Base-by-base conservation (phyloP, 2,329 filamentous ascomycete species). In the Magnaporthales sp. region DNA sequence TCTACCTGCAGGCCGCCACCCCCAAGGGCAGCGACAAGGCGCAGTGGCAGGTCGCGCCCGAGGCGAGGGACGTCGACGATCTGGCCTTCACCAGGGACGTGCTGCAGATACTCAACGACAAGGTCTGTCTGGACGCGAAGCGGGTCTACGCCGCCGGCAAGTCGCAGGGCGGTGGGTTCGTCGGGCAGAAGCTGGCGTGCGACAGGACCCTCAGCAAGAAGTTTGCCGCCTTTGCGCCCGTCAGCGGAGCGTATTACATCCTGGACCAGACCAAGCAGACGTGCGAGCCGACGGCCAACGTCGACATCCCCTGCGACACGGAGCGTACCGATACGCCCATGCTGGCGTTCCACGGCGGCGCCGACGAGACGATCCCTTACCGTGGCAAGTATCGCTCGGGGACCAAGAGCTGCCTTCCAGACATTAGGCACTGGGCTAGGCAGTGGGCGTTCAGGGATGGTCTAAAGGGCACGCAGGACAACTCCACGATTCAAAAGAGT, bases 111-210 rank as follows among this genome's bases (percentile, higher is more conserved):
- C 11, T 63, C 62, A 22, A n/a, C 4, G 32, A 10, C 31, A 51
- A 51, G 62, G 2, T 46, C 31, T 80, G 77, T 69, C 71, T 82
- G 61, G 79, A 82, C 67, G 73, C 72, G 8, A 69, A 71, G n/a
- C 75, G 76, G 4, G 72, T 83, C 5, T 82, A 79, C 68, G 80
- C 77, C n/a, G 73, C 75, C 4, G 80, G 80, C 13, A 72, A 75
- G 65, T 81, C 80, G 27, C 81, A 81, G 68, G 80, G 81, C 24
- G 80, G 77, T 26, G 80, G 81, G 11, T 80, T 83, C 68, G 72
- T 78, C 22, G 54, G 54, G 38, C 75, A 75, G 4, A 76, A 76
- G 3, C 72, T 81, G 15, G 80, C 80, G 4, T 82, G 80, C 71
- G 75, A 77, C 65, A 66, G 72, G 1, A 68, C 71, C 0, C 73